Percentiles rank a stretch among this genome's conserved stretches.
These are phyloP conservation scores for Grammothele lineata DNA, from an alignment of 768 basidiomycete species.

Conservation along the genomic window DNA sequence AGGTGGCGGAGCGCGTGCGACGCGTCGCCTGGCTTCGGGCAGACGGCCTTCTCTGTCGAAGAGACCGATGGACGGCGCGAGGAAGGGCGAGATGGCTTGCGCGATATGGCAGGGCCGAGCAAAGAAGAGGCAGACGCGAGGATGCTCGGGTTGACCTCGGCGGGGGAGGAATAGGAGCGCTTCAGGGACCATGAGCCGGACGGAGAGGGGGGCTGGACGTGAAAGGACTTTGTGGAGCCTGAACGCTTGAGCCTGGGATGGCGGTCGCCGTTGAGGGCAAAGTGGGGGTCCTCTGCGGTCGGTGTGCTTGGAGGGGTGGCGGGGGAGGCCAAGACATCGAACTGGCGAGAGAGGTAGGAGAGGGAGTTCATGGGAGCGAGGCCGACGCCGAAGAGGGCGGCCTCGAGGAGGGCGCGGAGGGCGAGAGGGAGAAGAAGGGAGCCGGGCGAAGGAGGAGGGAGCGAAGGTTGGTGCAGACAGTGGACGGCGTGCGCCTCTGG, in stretches of 20 bases:
- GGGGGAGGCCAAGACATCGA: constrained; percentile 67
- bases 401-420: constrained; percentile 12
- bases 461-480: constrained; percentile 9
- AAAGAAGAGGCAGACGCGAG: constrained; percentile 10
- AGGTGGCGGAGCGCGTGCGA: constrained; percentile 39
- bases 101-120: constrained; percentile 9
- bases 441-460: constrained; percentile 5
- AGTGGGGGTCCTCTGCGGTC: constrained; percentile 32
- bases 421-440: constrained; percentile 6
- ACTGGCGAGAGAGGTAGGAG: constrained; percentile 74
- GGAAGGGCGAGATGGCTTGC: constrained; percentile 11
- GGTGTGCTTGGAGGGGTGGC: constrained; percentile 58
- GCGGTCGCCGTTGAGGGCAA: constrained; percentile 22
- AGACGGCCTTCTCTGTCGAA: constrained; percentile 21
- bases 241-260: constrained; percentile 37
- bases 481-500: constrained; percentile 2
- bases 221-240: constrained; percentile 54
- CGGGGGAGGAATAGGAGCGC: constrained; percentile 64
- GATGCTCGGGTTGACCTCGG: constrained; percentile 34
- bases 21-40: constrained; percentile 10
- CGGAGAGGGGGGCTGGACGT: constrained; percentile 34
- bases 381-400: constrained; percentile 18
- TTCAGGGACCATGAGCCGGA: constrained; percentile 34
- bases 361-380: constrained; percentile 69
- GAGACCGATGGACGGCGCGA: constrained; percentile 24